A percentile compares a stretch with the other conserved stretches of the same genome.
phyloP scores from a whole-genome alignment of 225 moss, liverwort and hornwort genomes.

The Anthoceros angustus region DNA sequence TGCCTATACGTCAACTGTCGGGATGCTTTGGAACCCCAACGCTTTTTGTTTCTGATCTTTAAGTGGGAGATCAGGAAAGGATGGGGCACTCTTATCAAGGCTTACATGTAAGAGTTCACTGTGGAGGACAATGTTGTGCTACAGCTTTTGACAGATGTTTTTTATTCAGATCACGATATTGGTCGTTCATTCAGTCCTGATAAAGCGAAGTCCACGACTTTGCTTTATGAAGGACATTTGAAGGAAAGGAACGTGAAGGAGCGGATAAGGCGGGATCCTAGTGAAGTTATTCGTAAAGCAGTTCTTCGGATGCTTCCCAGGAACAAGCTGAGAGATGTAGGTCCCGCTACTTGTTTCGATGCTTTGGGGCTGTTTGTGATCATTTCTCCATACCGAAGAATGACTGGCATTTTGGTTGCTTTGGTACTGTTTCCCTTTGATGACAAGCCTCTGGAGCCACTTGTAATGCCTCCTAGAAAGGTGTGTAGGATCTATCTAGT shows the following conservation, averaged over 20 bases:
- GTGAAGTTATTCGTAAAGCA: conserved; percentile 92
- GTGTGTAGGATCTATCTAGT: conserved; percentile 9
- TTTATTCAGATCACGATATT: conserved; percentile 13
- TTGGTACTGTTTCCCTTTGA: conserved; percentile 26
- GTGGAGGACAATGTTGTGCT: conserved; percentile 25
- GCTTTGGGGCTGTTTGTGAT: not conserved
- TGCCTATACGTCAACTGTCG: conserved; percentile 14
- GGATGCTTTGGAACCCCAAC: not conserved
- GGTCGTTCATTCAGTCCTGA: too few relatives aligned
- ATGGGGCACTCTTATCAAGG: conserved; percentile 33
- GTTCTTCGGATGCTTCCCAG: conserved; percentile 93
- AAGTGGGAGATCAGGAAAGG: conserved; percentile 31
- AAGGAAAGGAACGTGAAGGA: conserved; percentile 97
- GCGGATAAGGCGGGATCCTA: conserved; percentile 75
- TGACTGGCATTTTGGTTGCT: not conserved
- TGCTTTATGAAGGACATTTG: too few relatives aligned
- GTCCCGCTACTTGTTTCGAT: not conserved
- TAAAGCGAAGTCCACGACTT: too few relatives aligned
- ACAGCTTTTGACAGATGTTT: conserved; percentile 24
- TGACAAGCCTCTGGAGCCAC: conserved; percentile 56
- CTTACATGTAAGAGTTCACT: conserved; percentile 30
- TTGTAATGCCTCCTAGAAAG: conserved; percentile 82
- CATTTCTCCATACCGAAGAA: not conserved
- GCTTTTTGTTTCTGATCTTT: conserved; percentile 31
- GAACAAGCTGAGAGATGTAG: conserved; percentile 85